A percentile compares a stretch with the other conserved stretches of the same genome.
Evolutionary conservation across 2,329 filamentous ascomycete genomes (phyloP).

Genomic region (Arthroderma sp.): DNA sequence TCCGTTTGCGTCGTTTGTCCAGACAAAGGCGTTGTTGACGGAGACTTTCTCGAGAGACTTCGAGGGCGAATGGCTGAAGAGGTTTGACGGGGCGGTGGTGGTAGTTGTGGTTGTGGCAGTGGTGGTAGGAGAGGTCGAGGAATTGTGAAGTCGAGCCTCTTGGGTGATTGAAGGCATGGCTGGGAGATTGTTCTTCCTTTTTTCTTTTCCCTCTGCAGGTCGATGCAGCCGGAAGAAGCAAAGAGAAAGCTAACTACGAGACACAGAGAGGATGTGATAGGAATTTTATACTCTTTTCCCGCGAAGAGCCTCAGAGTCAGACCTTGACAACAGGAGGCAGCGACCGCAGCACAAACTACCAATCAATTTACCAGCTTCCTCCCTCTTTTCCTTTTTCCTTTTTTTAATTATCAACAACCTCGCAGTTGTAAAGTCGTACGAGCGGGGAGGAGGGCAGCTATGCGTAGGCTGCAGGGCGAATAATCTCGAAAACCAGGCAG

Average conservation of each 20-base stretch:
- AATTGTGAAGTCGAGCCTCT: slow-evolving; percentile 8
- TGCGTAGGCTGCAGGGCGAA: neutral
- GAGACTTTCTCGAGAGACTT: slow-evolving; percentile 33
- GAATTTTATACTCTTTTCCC: no score
- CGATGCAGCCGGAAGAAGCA: no score
- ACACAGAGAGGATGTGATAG: no score
- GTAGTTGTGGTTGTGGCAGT: slow-evolving; percentile 25
- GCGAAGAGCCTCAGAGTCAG: no score
- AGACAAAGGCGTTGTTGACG: slow-evolving; percentile 34
- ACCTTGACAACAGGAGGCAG: neutral
- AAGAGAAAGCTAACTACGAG: no score
- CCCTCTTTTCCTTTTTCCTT: neutral
- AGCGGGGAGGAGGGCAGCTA: neutral
- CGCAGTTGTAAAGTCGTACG: neutral
- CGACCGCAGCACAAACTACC: slow-evolving; percentile 1
- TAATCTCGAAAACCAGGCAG: neutral
- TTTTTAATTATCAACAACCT: neutral
- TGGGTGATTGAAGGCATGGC: slow-evolving; percentile 5
- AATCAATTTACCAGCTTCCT: slow-evolving; percentile 3
- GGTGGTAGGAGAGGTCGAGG: slow-evolving; percentile 16
- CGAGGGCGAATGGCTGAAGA: slow-evolving; percentile 28
- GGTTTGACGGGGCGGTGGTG: slow-evolving; percentile 21
- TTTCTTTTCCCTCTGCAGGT: no score
- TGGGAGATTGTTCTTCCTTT: neutral
- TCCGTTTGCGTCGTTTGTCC: slow-evolving; percentile 31